phyloP scores from a whole-genome alignment of 805 yeast genomes.

The Saccharomycopsis schoenii region DNA sequence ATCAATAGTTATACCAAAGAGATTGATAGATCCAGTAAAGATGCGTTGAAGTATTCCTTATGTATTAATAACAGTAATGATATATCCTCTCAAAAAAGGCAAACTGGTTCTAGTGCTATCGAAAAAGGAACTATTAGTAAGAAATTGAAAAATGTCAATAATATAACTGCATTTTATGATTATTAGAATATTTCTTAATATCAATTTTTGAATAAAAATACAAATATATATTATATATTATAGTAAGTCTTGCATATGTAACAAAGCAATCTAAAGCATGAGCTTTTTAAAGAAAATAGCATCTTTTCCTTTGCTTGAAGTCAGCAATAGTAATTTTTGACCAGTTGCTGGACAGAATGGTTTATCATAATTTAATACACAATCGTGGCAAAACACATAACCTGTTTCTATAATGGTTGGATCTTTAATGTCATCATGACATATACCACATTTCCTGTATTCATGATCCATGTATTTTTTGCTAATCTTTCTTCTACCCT shows the following conservation, averaged over 20 bases:
- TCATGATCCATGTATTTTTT: conserved; percentile 4
- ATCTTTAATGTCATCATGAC: conserved; percentile 52
- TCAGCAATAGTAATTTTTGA: conserved; percentile 38
- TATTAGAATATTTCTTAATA: neutral
- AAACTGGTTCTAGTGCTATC: neutral
- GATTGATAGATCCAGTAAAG: neutral
- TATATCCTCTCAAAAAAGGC: neutral
- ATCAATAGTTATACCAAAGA: neutral
- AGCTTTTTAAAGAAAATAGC: neutral
- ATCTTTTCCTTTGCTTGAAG: neutral
- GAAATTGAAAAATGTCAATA: neutral
- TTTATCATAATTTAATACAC: conserved; percentile 43
- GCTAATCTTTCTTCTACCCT: neutral
- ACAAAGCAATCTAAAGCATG: neutral
- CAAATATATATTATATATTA: neutral
- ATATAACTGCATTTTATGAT: neutral
- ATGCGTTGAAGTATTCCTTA: neutral
- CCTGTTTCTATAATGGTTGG: conserved; percentile 92
- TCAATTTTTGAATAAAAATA: neutral
- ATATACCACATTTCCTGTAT: conserved; percentile 50
- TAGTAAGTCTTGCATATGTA: no score
- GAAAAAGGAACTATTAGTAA: neutral
- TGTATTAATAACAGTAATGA: neutral
- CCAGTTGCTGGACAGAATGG: conserved; percentile 81
- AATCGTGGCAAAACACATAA: conserved; percentile 78